Conservation (phyloP, 768 basidiomycete species). For the Calocybe cyanea region DNA sequence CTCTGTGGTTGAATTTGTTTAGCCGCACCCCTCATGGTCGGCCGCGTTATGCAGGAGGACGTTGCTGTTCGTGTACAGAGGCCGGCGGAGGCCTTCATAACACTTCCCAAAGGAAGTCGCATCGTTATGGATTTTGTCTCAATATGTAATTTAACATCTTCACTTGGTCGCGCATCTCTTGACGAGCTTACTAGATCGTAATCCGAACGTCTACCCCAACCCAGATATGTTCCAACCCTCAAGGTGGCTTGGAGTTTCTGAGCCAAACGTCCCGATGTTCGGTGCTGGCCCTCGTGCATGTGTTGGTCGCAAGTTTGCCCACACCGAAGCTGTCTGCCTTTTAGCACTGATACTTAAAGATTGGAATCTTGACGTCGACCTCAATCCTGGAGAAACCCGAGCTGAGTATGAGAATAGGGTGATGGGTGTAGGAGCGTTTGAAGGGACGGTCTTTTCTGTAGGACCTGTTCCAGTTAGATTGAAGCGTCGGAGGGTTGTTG, state of each 20-base stretch:
- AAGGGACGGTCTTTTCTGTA: too few relatives aligned
- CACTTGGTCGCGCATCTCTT: background rate
- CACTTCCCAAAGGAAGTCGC: constrained; percentile 9
- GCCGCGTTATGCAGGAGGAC: constrained; percentile 25
- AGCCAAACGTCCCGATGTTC: constrained; percentile 19
- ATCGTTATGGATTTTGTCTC: constrained; percentile 25
- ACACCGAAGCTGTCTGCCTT: constrained; percentile 39
- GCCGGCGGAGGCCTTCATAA: background rate
- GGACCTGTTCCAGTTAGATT: too few relatives aligned
- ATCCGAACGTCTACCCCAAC: constrained; percentile 25
- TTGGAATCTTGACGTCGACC: constrained; percentile 31
- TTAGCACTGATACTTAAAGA: constrained; percentile 38
- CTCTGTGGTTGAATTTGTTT: background rate
- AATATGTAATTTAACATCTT: constrained; percentile 15
- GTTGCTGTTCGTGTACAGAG: constrained; percentile 6
- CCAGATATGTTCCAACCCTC: constrained; percentile 28
- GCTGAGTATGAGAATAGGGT: background rate
- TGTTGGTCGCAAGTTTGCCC: constrained; percentile 41
- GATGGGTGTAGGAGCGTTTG: background rate
- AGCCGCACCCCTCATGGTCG: constrained; percentile 21
- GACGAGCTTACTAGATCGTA: constrained; percentile 20
- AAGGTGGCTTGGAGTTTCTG: constrained; percentile 27
- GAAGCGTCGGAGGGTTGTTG: too few relatives aligned
- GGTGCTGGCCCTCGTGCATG: constrained; percentile 35
- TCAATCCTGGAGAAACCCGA: background rate